Base-by-base conservation (phyloP, 1,139 yeast species). In the Magnusiomyces sp. region DNA sequence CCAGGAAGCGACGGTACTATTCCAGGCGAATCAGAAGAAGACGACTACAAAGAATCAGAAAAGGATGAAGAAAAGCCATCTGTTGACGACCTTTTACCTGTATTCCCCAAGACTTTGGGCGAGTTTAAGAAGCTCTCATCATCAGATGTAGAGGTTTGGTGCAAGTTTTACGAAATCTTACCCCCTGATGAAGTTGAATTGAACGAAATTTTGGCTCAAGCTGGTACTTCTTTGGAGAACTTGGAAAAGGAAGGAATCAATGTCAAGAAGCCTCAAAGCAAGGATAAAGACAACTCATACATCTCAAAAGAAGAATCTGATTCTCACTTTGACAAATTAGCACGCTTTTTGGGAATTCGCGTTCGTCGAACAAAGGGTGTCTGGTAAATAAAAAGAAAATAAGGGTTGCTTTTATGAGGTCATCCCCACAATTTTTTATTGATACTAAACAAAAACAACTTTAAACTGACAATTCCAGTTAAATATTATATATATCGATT, bases 1-100 rank as follows among this genome's bases (percentile, higher is more conserved):
- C 79, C 85, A 7, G 83, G 82, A 58, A 73, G 78, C 29, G 94
- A 87, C 62, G 96, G 96, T 14, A 88, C 81, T 43, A 72, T 72
- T 41, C 86, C 90, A 1, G 52, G 49, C 14, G 55, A 51, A 31
- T 50, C 41, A 13, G 4, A 29, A 7, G 31, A 43, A 32, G 20
- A 20, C 2, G 32, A 19, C 27, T 31, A 9, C 13, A 31, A 9
- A 9, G 54, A 52, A 5, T 67, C 69, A 2, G 69, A 69, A 4
- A 68, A 71, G 6, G 55, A 68, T 14, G 53, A 53, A 11, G 48
- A 53, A 36, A 43, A 17, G 11, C 10, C 14, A n/a, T 36, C 37
- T 13, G 13, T 29, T 48, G 23, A 43, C 23, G 33, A 40, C 13
- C 14, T 40, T 4, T 7, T 14, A 14, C 11, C 4, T 14, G 34